Conservation (phyloP, 2,329 filamentous ascomycete genomes). For the Epichloe glyceriae region DNA sequence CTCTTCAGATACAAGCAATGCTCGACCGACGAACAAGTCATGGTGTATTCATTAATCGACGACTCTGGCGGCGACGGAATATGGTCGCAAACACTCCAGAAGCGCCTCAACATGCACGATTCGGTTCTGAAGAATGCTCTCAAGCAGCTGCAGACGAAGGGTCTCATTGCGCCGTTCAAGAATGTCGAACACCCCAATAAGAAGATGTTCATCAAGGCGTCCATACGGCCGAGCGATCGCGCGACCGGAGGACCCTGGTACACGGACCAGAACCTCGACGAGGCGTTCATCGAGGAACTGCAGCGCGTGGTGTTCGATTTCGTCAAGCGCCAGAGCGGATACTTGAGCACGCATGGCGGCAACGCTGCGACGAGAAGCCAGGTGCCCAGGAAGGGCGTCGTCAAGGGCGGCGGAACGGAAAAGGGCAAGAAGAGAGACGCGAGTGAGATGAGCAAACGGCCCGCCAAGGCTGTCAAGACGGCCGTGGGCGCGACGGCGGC, state of each 20-base stretch:
- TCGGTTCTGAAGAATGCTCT: constrained; percentile 68
- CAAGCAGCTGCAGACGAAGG: constrained; percentile 70
- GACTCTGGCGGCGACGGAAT: constrained; percentile 73
- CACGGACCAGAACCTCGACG: constrained; percentile 79
- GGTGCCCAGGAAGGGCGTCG: constrained; percentile 41
- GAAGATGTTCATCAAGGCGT: constrained; percentile 91
- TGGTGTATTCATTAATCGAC: constrained; percentile 85
- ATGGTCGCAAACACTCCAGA: constrained; percentile 79
- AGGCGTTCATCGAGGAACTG: constrained; percentile 71
- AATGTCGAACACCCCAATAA: constrained; percentile 82
- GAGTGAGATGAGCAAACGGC: constrained; percentile 21
- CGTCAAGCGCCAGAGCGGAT: constrained; percentile 60
- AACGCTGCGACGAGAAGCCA: constrained; percentile 23
- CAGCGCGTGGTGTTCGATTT: constrained; percentile 61
- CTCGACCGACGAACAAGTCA: constrained; percentile 58
- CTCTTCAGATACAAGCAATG: constrained; percentile 41
- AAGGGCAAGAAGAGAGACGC: constrained; percentile 40
- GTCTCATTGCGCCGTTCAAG: constrained; percentile 78
- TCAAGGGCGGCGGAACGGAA: constrained; percentile 32
- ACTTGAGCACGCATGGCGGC: constrained; percentile 31
- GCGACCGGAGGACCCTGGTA: constrained; percentile 93
- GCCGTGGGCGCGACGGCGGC: neutral
- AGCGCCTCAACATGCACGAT: constrained; percentile 70
- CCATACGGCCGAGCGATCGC: constrained; percentile 73
- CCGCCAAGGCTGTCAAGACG: constrained; percentile 17